These are phyloP conservation scores for Phaeomoniella chlamydospora DNA, from an alignment of 2,329 filamentous ascomycete genomes.

Conservation along the genomic window DNA sequence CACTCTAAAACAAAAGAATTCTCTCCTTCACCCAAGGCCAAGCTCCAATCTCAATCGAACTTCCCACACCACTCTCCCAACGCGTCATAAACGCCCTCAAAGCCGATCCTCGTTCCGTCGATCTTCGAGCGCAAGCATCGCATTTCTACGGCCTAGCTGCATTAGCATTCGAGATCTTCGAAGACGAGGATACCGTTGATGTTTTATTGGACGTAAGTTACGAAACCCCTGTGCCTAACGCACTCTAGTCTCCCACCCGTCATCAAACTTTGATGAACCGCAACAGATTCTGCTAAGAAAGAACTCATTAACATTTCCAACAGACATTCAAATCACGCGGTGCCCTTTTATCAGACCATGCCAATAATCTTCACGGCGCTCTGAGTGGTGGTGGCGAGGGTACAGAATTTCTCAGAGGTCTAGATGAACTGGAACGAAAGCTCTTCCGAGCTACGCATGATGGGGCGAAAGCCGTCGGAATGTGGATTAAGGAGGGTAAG, in stretches of 20 bases:
- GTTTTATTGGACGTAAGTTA: conserved; percentile 42
- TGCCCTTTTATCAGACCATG: conserved; percentile 73
- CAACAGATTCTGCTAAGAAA: too few species aligned
- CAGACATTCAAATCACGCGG: conserved; percentile 70
- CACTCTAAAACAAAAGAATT: conserved; percentile 14
- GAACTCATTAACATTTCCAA: too few species aligned
- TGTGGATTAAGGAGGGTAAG: conserved; percentile 11
- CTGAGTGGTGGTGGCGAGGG: conserved; percentile 36
- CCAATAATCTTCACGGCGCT: conserved; percentile 66
- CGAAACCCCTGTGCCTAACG: neutral
- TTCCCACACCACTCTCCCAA: conserved; percentile 61
- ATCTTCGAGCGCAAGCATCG: conserved; percentile 66
- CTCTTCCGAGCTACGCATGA: conserved; percentile 64
- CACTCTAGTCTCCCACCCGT: neutral
- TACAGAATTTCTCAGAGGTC: conserved; percentile 69
- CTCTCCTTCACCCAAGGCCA: conserved; percentile 22
- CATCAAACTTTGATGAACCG: neutral
- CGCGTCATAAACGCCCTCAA: conserved; percentile 80
- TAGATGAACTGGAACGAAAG: conserved; percentile 80
- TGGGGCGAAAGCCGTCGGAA: conserved; percentile 40
- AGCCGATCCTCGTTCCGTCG: conserved; percentile 74
- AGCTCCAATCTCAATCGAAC: conserved; percentile 64
- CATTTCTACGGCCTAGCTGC: conserved; percentile 82
- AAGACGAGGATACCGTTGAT: conserved; percentile 68
- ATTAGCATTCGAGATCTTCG: conserved; percentile 78